A percentile compares a stretch with the other conserved stretches of the same genome.
Conservation (phyloP, 2,329 filamentous ascomycete species). For the Laburnicola sp. region DNA sequence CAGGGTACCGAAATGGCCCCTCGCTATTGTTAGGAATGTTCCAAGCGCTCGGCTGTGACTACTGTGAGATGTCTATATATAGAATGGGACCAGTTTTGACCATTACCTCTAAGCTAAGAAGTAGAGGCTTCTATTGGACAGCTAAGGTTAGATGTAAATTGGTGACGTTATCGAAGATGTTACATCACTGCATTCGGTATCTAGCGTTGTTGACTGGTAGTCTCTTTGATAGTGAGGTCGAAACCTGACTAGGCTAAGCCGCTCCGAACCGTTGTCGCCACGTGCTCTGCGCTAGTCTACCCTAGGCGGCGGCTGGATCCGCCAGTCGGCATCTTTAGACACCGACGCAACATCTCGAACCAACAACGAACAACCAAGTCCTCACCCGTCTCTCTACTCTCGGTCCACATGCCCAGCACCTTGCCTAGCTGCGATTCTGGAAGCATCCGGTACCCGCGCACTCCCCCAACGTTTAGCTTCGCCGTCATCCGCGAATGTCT, state of each 20-base stretch:
- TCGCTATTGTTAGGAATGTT: background rate
- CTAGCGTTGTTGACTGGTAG: conserved; percentile 2
- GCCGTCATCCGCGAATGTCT: conserved; percentile 5
- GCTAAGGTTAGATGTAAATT: no score
- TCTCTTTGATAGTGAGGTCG: conserved; percentile 11
- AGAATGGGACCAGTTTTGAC: conserved; percentile 9
- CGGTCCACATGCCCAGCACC: conserved; percentile 1
- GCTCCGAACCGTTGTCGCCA: conserved; percentile 1
- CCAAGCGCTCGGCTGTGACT: conserved; percentile 1
- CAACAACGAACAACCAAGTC: background rate
- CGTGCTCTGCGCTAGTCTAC: conserved; percentile 1
- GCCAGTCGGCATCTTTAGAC: background rate
- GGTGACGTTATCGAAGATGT: no score
- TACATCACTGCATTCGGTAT: no score
- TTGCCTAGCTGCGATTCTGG: conserved; percentile 8
- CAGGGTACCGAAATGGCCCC: conserved; percentile 1
- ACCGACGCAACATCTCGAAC: background rate
- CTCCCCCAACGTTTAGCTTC: conserved; percentile 4
- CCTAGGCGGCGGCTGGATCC: background rate
- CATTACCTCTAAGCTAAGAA: conserved; percentile 1
- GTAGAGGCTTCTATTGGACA: background rate
- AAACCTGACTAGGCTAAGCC: conserved; percentile 8
- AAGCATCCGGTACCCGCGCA: conserved; percentile 4
- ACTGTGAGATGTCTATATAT: conserved; percentile 8
- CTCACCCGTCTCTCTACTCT: background rate